Base-by-base conservation (phyloP, 169 alveolate species). In the Plasmodium fragile region DNA sequence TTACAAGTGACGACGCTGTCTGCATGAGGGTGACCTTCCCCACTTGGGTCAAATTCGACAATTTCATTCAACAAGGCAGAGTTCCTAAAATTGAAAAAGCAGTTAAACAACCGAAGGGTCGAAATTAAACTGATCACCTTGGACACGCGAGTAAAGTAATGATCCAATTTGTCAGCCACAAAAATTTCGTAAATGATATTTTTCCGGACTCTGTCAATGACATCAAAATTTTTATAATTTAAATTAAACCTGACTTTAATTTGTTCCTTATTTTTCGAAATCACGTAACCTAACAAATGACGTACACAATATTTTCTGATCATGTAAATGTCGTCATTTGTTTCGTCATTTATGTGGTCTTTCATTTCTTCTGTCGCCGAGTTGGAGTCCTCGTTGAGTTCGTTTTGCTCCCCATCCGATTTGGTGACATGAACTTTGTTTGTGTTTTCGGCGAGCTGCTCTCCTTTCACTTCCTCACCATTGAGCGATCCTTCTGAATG, bases 261-360 rank as follows among this genome's bases (percentile, higher is more conserved):
- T 28, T 80, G 73, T 91, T 91, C 92, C n/a, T 81, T 80, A 32
- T 55, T 69, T 77, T 81, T 71, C 11, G 80, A 25, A 39, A 91
- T 77, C 1, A 81, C 91, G n/a, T 45, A 85, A 36, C 94, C 94
- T 71, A 91, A 39, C 36, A 91, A 43, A 91, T 91, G 94, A 16
- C 94, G 83, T 30, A 91, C 94, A 53, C 92, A 69, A 49, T 91
- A 91, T 81, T 91, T 91, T 81, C 94, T 69, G 16, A 81, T 39
- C 94, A 91, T 91, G 45, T 91, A 91, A 11, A 91, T 81, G 36
- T 91, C 80, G 10, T 81, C 94, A 81, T 77, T 81, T 13, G n/a
- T 34, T 41, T 34, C 82, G 18, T 79, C 94, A 10, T 53, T 30
- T 34, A 1, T 8, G 2, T 13, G 16, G 3, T 65, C 94, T 2